Evolutionary conservation across 768 basidiomycete genomes (phyloP).

Genomic region (Macrolepiota albuminosa): DNA sequence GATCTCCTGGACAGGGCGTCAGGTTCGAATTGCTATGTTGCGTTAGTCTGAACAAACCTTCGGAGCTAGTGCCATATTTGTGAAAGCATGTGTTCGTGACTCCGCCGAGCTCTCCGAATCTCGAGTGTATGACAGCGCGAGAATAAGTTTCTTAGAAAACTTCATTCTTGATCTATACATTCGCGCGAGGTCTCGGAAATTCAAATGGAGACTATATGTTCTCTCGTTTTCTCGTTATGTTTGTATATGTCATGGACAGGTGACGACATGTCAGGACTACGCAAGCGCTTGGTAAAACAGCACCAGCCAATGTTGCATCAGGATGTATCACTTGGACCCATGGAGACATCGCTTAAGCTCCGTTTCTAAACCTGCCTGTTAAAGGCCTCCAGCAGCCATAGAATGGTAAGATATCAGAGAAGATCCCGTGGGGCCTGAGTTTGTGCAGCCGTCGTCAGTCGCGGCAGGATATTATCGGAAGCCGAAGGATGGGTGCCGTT

Average conservation of each 20-base stretch:
- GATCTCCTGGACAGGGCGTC: background rate
- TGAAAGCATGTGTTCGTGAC: background rate
- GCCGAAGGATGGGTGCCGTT: conserved; percentile 2
- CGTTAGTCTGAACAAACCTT: background rate
- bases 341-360: background rate
- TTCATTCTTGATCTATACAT: conserved; percentile 1
- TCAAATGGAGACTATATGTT: background rate
- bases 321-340: background rate
- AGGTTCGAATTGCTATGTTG: background rate
- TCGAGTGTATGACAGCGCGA: conserved; percentile 15
- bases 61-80: background rate
- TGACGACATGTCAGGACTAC: background rate
- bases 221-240: conserved; percentile 5
- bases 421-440: conserved; percentile 10
- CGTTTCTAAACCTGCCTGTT: background rate
- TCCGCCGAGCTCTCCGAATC: conserved; percentile 1
- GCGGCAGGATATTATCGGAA: conserved; percentile 8
- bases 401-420: background rate
- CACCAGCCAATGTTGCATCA: background rate
- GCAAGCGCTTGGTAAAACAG: background rate
- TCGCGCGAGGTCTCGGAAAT: conserved; percentile 15
- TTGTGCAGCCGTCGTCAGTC: background rate
- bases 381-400: background rate
- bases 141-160: conserved; percentile 2
- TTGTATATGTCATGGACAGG: background rate